A percentile compares a stretch with the other conserved stretches of the same genome.
Evolutionary conservation across 2,329 filamentous ascomycete species (phyloP).

Genomic region (Fusarium continuum): DNA sequence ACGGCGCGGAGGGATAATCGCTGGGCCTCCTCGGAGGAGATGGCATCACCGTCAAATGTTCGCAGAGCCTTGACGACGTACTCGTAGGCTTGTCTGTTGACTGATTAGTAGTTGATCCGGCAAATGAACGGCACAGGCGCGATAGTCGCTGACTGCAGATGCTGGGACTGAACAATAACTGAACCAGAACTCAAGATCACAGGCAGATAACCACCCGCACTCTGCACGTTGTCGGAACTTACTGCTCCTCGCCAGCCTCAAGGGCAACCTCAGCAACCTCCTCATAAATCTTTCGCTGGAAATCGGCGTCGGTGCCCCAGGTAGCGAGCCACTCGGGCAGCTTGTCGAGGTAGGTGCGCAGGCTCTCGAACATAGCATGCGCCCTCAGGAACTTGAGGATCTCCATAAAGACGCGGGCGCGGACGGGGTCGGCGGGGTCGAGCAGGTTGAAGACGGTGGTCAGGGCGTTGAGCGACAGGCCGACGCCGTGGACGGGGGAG

Average conservation of each 20-base stretch:
- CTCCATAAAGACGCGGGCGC: slow-evolving; percentile 90
- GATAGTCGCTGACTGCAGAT: not conserved
- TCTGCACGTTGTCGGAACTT: slow-evolving; percentile 51
- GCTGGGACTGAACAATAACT: not conserved
- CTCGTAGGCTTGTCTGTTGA: slow-evolving; percentile 68
- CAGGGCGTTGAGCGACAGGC: slow-evolving; percentile 87
- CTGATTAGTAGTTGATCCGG: slow-evolving; percentile 28
- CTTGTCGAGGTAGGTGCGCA: slow-evolving; percentile 84
- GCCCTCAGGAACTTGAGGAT: slow-evolving; percentile 84
- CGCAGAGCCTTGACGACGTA: slow-evolving; percentile 71
- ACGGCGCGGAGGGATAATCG: slow-evolving; percentile 66
- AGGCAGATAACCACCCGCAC: not conserved
- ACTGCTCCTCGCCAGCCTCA: slow-evolving; percentile 80
- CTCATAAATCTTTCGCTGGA: slow-evolving; percentile 84
- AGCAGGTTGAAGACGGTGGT: slow-evolving; percentile 98
- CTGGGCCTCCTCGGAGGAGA: slow-evolving; percentile 68
- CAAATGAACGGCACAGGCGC: not conserved
- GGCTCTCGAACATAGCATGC: slow-evolving; percentile 80
- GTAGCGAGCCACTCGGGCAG: slow-evolving; percentile 82
- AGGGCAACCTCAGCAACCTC: slow-evolving; percentile 83
- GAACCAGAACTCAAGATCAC: not conserved
- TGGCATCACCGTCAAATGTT: slow-evolving; percentile 66
- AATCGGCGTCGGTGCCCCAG: slow-evolving; percentile 85
- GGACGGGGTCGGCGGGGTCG: slow-evolving; percentile 75
- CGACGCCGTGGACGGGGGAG: slow-evolving; percentile 84